Evolutionary conservation across 148 eudicot species (phyloP), one percentile per base, ranked within the genome.

Genomic region (Simmondsia chinensis): DNA sequence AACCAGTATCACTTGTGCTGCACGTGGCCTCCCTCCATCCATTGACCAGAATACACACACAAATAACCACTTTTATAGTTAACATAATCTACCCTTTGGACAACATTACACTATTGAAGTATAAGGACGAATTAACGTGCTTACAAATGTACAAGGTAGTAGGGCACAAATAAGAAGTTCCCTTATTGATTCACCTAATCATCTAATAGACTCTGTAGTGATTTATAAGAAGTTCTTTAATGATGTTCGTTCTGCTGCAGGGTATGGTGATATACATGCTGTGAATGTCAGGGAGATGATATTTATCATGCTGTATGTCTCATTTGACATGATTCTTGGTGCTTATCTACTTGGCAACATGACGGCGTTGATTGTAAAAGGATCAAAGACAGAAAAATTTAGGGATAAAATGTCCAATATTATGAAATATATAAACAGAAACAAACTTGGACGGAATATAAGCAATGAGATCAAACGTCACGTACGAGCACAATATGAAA

Each of bases 201-300:
- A 19, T 17, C 20, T 26, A 34, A 33, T 13, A n/a, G 3, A 26
- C 13, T 32, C 33, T 12, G 39, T n/a, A n/a, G n/a, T n/a, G n/a
- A n/a, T n/a, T n/a, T n/a, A n/a, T n/a, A n/a, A n/a, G n/a, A n/a
- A n/a, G n/a, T n/a, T n/a, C n/a, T n/a, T 12, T 23, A 1, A 17
- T n/a, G 37, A 10, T 46, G 9, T 9, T 4, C 54, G 20, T 20
- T 45, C 12, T 52, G 17, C 45, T 55, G 26, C 73, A 81, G 89
- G 89, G 56, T 77, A 81, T 46, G 89, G 89, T 4, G 89, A 81
- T 50, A 71, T 81, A 43, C 89, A 81, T 68, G 89, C 89, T 23
- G 84, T 81, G 6, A 81, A 81, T 65, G 0, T 68, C 64, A 71
- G 80, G 69, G 84, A 81, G 65, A 77, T 77, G 89, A 81, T 81